Conservation (phyloP, 2,329 filamentous ascomycete species). For the Ophiostoma perfectum region DNA sequence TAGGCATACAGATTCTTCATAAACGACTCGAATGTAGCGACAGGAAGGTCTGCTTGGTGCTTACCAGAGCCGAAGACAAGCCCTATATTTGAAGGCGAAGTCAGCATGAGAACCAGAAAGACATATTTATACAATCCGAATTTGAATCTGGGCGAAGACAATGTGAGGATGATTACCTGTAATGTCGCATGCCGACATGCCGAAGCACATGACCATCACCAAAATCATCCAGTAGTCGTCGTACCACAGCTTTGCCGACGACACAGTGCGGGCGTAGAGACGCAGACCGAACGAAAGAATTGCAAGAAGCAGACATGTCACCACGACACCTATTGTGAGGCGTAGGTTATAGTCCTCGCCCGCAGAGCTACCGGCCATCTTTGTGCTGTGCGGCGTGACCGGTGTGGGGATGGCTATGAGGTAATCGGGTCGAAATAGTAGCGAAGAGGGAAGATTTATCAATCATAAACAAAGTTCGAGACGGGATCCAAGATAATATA, state of each 20-base stretch:
- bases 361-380: not conserved
- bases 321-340: constrained; percentile 23
- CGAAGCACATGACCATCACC: constrained; percentile 23
- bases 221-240: constrained; percentile 25
- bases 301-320: constrained; percentile 21
- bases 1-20: constrained; percentile 25
- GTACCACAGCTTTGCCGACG: constrained; percentile 24
- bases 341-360: constrained; percentile 19
- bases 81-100: not conserved
- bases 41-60: constrained; percentile 20
- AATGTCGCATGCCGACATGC: constrained; percentile 21
- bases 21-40: constrained; percentile 11
- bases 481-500: not conserved
- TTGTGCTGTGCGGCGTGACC: not conserved
- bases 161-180: constrained; percentile 11
- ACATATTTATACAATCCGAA: not conserved
- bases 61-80: constrained; percentile 22
- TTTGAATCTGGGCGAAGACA: not conserved
- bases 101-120: not conserved
- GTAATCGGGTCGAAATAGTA: not conserved
- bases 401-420: not conserved
- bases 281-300: constrained; percentile 22
- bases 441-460: not conserved
- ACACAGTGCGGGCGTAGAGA: constrained; percentile 17
- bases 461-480: not conserved